Conservation (phyloP, 2,329 filamentous ascomycete genomes). For the Fusarium sp. region DNA sequence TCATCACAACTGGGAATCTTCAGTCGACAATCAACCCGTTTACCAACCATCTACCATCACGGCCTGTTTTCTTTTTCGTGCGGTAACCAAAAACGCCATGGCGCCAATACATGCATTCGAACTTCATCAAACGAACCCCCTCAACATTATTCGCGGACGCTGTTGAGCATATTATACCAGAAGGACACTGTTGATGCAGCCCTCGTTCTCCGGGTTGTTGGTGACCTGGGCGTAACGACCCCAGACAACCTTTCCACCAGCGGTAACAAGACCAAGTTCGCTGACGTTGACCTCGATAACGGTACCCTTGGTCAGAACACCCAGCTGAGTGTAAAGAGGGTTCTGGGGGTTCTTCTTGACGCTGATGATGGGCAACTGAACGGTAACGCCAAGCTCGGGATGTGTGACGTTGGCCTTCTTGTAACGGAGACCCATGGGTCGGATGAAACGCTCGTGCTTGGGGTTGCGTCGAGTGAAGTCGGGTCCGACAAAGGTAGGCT, state of each 20-base stretch:
- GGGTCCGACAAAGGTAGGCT: conserved; percentile 80
- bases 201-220: conserved; percentile 61
- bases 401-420: conserved; percentile 71
- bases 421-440: conserved; percentile 63
- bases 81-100: conserved; percentile 44
- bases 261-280: conserved; percentile 90
- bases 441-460: conserved; percentile 73
- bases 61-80: conserved; percentile 37
- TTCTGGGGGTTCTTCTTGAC: conserved; percentile 80
- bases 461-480: conserved; percentile 92
- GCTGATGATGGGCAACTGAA: conserved; percentile 83
- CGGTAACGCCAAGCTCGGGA: conserved; percentile 85
- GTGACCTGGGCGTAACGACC: conserved; percentile 75
- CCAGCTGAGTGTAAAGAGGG: conserved; percentile 91
- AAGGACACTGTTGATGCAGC: conserved; percentile 50
- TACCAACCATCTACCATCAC: conserved; percentile 37
- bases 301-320: conserved; percentile 86
- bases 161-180: conserved; percentile 39
- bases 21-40: conserved; percentile 46
- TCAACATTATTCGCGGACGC: conserved; percentile 16
- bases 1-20: conserved; percentile 46
- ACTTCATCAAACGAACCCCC: conserved; percentile 34
- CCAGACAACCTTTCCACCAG: conserved; percentile 94
- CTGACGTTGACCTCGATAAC: conserved; percentile 90
- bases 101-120: conserved; percentile 47